Percentiles rank a stretch among this genome's conserved stretches.
Evolutionary conservation across 192 early-diverging fungal genomes (phyloP).

Genomic region (Coemansia sp.): DNA sequence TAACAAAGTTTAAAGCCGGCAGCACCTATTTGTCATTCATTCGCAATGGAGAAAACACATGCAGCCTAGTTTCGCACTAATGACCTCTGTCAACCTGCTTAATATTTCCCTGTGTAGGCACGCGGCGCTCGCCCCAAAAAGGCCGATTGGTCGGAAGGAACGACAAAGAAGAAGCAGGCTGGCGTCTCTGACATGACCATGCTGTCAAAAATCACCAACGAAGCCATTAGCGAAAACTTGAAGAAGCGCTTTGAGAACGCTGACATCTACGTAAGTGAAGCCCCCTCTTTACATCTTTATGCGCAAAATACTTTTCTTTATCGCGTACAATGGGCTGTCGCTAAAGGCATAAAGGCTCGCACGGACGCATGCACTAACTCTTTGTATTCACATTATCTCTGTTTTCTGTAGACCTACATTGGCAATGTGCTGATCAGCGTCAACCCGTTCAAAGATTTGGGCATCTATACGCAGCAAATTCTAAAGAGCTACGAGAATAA

Average conservation of each 20-base stretch:
- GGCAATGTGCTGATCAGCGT: slow-evolving; percentile 88
- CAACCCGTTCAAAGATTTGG: slow-evolving; percentile 96
- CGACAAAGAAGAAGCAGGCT: slow-evolving; percentile 73
- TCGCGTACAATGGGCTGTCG: not conserved
- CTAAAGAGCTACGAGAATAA: slow-evolving; percentile 85
- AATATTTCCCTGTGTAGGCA: slow-evolving; percentile 22
- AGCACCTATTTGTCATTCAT: not conserved
- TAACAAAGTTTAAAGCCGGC: not conserved
- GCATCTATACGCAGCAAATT: slow-evolving; percentile 91
- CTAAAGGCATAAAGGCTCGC: slow-evolving; percentile 19
- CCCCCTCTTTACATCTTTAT: slow-evolving; percentile 10
- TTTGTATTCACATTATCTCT: slow-evolving; percentile 1
- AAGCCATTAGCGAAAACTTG: slow-evolving; percentile 93
- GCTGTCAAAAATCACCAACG: slow-evolving; percentile 92
- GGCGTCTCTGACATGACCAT: slow-evolving; percentile 90
- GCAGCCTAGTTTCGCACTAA: not conserved
- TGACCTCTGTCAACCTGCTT: not conserved
- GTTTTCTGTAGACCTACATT: slow-evolving; percentile 78
- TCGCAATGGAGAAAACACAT: not conserved
- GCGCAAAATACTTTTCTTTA: not conserved
- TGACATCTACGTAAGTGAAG: slow-evolving; percentile 82
- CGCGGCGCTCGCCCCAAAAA: slow-evolving; percentile 53
- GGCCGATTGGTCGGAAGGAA: slow-evolving; percentile 76
- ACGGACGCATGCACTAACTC: slow-evolving; percentile 26
- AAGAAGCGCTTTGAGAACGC: slow-evolving; percentile 83